Percentiles rank a stretch among this genome's conserved stretches.
Evolutionary conservation across 306 rosid genomes (phyloP).

Genomic region (Glycine tomentella): DNA sequence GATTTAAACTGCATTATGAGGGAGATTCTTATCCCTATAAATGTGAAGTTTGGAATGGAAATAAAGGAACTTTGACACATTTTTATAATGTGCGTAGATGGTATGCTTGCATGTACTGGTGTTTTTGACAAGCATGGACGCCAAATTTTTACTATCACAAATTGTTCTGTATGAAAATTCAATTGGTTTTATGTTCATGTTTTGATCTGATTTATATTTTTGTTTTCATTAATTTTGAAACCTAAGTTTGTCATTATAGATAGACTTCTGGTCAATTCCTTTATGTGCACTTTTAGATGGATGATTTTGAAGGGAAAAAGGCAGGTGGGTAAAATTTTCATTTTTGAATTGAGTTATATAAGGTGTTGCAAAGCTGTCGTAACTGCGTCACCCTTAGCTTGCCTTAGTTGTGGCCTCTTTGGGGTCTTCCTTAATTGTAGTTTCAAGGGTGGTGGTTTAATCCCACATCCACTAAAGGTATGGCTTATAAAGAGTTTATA

Average conservation of each 20-base stretch:
- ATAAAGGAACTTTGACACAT: background rate
- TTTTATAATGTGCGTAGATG: background rate
- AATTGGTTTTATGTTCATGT: background rate
- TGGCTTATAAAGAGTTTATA: too few relatives aligned
- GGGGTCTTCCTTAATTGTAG: too few relatives aligned
- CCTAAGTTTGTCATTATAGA: background rate
- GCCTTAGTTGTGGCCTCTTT: too few relatives aligned
- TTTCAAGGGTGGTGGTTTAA: too few relatives aligned
- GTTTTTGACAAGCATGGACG: background rate
- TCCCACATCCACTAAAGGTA: too few relatives aligned
- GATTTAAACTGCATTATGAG: background rate
- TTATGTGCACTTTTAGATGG: background rate
- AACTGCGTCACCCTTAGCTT: too few relatives aligned
- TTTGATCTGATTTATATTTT: background rate
- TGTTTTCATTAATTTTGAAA: background rate
- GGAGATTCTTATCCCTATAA: slow-evolving; percentile 8
- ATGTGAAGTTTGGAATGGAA: background rate
- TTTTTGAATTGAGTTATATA: slow-evolving; percentile 2
- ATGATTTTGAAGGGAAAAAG: background rate
- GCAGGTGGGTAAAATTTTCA: background rate
- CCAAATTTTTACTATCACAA: background rate
- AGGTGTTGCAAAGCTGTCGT: too few relatives aligned
- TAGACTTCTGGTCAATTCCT: slow-evolving; percentile 5
- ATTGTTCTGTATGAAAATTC: background rate
- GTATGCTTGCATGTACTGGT: background rate